Evolutionary conservation across 805 yeast genomes (phyloP).

Genomic region (Metschnikowia noctiluminum): DNA sequence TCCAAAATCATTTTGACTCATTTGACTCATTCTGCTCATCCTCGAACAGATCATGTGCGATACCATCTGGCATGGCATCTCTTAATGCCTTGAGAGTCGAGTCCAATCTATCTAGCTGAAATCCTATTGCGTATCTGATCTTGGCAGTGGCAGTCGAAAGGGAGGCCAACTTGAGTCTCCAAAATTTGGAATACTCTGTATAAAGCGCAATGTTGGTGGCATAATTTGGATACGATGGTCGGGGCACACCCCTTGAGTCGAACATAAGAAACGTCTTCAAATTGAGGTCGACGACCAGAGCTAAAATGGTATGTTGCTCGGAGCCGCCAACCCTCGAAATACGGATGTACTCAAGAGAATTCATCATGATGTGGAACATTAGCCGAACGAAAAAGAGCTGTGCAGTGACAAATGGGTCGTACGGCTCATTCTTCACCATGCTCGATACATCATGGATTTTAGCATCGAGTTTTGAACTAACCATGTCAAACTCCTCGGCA

Average conservation of each 20-base stretch:
- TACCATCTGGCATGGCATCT: background rate
- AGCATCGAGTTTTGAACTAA: background rate
- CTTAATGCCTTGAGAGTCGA: background rate
- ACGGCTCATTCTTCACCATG: background rate
- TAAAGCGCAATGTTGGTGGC: background rate
- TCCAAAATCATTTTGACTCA: no score
- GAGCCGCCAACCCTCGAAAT: background rate
- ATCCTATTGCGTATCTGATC: background rate
- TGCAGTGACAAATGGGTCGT: background rate
- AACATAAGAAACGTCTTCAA: background rate
- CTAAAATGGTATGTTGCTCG: background rate
- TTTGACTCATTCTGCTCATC: no score
- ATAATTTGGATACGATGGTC: background rate
- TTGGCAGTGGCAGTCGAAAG: background rate
- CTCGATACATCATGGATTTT: background rate
- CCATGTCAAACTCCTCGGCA: background rate
- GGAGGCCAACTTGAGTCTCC: background rate
- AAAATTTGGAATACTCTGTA: background rate
- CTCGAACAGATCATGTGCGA: background rate
- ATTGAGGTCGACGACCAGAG: background rate
- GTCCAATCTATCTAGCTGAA: background rate
- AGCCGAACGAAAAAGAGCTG: background rate
- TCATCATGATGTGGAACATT: background rate
- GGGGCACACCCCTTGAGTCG: background rate
- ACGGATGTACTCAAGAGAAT: background rate